Conservation (phyloP, 2,329 filamentous ascomycete species). For the Botryosphaeria dothidea region DNA sequence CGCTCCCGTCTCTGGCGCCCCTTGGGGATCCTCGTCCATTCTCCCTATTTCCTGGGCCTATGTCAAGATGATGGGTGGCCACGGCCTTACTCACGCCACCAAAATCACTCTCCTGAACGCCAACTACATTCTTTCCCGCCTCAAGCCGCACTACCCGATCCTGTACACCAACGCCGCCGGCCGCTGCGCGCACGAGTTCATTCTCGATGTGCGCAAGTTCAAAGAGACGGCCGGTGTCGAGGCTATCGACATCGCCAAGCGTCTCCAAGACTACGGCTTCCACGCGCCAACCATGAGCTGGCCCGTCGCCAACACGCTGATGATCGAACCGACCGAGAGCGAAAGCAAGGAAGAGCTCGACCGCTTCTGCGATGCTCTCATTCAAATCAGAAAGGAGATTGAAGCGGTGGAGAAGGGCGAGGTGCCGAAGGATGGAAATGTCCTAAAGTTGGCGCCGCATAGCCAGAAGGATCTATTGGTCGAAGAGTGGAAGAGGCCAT, state of each 20-base stretch:
- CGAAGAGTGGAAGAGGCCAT: conserved; percentile 79
- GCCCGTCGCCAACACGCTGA: conserved; percentile 92
- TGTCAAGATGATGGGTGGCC: conserved; percentile 86
- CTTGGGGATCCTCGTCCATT: conserved; percentile 87
- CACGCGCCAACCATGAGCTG: conserved; percentile 97
- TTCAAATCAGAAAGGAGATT: conserved; percentile 85
- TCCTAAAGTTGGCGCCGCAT: conserved; percentile 88
- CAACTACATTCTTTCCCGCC: conserved; percentile 90
- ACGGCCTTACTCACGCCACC: conserved; percentile 83
- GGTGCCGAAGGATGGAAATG: conserved; percentile 73
- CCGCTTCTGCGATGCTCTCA: conserved; percentile 86
- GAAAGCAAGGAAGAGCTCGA: conserved; percentile 92
- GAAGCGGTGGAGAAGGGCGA: conserved; percentile 77
- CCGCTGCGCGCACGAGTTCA: conserved; percentile 96
- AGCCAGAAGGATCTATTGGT: conserved; percentile 76
- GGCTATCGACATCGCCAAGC: conserved; percentile 93
- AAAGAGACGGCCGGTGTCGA: conserved; percentile 81
- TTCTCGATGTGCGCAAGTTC: conserved; percentile 84
- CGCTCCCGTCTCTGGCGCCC: conserved; percentile 76
- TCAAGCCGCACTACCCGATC: conserved; percentile 83
- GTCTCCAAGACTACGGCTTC: conserved; percentile 95
- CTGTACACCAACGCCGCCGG: conserved; percentile 89
- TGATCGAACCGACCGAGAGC: conserved; percentile 96
- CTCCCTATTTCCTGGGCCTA: conserved; percentile 94
- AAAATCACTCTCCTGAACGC: conserved; percentile 93